These are phyloP conservation scores for Cymodocea nodosa DNA, from an alignment of 116 monocot species.

Conservation along the genomic window DNA sequence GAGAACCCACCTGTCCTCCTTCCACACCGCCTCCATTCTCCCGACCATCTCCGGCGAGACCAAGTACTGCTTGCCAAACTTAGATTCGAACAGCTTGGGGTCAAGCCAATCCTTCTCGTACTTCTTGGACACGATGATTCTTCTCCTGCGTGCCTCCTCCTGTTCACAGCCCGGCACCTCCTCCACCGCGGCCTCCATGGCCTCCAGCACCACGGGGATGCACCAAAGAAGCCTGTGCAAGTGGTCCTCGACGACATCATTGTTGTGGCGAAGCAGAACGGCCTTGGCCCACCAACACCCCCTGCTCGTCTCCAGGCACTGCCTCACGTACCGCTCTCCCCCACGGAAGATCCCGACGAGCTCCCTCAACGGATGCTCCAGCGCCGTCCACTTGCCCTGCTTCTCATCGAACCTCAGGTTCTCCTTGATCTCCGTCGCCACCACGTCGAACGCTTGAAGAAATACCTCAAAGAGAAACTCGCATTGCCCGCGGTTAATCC, in stretches of 20 bases:
- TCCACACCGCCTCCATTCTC: conserved; percentile 8
- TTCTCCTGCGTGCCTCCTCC: conserved; percentile 26
- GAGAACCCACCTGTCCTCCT: conserved; percentile 49
- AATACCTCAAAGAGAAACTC: conserved; percentile 30
- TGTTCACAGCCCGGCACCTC: conserved; percentile 37
- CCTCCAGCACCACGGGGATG: conserved; percentile 40
- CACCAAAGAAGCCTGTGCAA: conserved; percentile 49
- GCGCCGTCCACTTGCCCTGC: conserved; percentile 37
- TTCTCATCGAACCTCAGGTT: conserved; percentile 29
- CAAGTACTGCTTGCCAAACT: conserved; percentile 30
- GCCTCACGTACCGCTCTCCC: conserved; percentile 40
- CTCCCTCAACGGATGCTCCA: conserved; percentile 42
- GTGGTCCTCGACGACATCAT: conserved; percentile 37
- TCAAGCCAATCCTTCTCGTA: conserved; percentile 53
- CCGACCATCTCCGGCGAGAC: conserved; percentile 12
- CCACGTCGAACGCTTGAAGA: conserved; percentile 29
- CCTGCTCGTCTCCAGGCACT: conserved; percentile 35
- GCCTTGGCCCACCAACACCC: conserved; percentile 38
- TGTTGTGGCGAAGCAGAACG: conserved; percentile 23
- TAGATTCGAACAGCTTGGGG: conserved; percentile 27
- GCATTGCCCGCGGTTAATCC: conserved; percentile 45
- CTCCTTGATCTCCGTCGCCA: conserved; percentile 23
- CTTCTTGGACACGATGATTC: conserved; percentile 33
- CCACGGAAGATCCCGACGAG: conserved; percentile 42
- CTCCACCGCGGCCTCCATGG: conserved; percentile 33